These are phyloP conservation scores for Penicillium paneum DNA, from an alignment of 2,329 filamentous ascomycete genomes.

Conservation along the genomic window DNA sequence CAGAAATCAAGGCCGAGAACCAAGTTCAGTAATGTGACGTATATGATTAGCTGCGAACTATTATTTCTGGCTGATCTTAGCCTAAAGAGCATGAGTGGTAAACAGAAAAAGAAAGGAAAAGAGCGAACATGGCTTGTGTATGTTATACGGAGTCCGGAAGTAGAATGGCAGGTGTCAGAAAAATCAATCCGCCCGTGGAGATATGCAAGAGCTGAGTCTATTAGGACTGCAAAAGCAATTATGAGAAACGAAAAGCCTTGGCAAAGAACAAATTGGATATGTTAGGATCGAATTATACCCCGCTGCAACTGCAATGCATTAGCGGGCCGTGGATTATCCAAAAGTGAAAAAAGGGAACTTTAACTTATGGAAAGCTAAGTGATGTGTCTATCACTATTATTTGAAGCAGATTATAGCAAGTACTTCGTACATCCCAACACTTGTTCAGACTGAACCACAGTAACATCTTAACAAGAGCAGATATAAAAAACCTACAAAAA, in stretches of 20 bases:
- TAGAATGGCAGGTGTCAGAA: not conserved
- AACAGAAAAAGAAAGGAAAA: not conserved
- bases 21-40: not conserved
- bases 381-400: not conserved
- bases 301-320: conserved; percentile 1
- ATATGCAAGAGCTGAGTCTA: not conserved
- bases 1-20: not conserved
- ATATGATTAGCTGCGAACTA: not conserved
- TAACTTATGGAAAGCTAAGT: not conserved
- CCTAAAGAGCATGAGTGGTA: not conserved
- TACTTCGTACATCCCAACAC: too few species aligned
- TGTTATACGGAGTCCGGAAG: not conserved
- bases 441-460: too few species aligned
- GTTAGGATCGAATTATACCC: not conserved
- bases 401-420: too few species aligned
- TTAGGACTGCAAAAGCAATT: not conserved
- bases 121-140: not conserved
- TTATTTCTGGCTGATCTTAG: not conserved
- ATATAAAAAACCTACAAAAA: not conserved
- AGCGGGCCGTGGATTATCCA: not conserved
- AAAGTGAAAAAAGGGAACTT: not conserved
- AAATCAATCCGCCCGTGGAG: not conserved
- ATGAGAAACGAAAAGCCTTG: not conserved
- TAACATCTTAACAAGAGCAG: too few species aligned
- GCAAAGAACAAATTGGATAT: not conserved